These are phyloP conservation scores for Staphylotrichum tortipilum DNA, from an alignment of 495 filamentous ascomycete species.

Conservation along the genomic window DNA sequence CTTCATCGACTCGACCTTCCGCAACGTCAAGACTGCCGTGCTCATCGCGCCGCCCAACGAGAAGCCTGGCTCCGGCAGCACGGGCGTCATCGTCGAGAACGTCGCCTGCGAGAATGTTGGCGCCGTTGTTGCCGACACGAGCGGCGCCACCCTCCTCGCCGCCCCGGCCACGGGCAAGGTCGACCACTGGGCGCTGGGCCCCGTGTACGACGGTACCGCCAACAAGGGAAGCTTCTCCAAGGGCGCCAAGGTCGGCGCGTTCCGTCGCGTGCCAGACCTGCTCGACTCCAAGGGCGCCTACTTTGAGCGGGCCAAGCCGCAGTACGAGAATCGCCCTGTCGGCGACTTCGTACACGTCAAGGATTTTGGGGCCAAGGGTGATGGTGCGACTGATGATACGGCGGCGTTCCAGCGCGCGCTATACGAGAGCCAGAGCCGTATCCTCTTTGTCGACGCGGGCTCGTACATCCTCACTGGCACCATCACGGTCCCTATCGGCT, in stretches of 20 bases:
- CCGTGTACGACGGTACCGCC: slow-evolving; percentile 6
- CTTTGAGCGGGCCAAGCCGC: slow-evolving; percentile 55
- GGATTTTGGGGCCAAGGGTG: slow-evolving; percentile 47
- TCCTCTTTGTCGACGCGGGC: slow-evolving; percentile 17
- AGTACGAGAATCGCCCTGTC: slow-evolving; percentile 45
- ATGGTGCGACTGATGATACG: slow-evolving; percentile 56
- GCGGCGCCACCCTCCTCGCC: slow-evolving; percentile 35
- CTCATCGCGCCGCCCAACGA: background rate
- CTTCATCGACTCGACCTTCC: background rate
- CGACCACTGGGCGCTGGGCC: slow-evolving; percentile 3
- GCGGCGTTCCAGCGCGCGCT: slow-evolving; percentile 56
- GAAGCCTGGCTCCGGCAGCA: slow-evolving; percentile 40
- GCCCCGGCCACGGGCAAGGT: background rate
- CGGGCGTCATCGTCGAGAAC: slow-evolving; percentile 68
- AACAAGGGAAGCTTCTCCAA: slow-evolving; percentile 62
- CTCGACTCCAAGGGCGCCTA: slow-evolving; percentile 37
- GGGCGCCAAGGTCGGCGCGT: slow-evolving; percentile 44
- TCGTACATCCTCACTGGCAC: slow-evolving; percentile 30
- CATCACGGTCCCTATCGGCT: slow-evolving; percentile 42
- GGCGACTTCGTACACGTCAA: slow-evolving; percentile 1
- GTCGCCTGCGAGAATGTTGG: slow-evolving; percentile 46
- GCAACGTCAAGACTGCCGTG: background rate
- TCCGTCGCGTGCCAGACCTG: slow-evolving; percentile 1
- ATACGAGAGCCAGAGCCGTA: slow-evolving; percentile 25
- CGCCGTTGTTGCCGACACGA: slow-evolving; percentile 43